Evolutionary conservation across 768 basidiomycete species (phyloP), one percentile per base, ranked within the genome.

Genomic region (Calocybe indica): DNA sequence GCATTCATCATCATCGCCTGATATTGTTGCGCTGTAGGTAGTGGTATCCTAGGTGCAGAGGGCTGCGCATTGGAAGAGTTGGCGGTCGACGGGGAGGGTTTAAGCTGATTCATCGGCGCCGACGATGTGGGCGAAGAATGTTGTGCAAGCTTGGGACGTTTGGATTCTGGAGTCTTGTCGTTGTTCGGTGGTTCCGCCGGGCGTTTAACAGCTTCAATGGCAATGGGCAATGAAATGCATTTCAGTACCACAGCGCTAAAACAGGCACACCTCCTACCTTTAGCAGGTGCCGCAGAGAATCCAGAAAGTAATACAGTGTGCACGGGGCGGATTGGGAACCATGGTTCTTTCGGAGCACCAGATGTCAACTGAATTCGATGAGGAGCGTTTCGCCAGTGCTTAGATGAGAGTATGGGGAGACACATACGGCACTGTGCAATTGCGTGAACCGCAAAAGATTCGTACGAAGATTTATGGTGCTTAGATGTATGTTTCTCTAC

Each of bases 401-500:
- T 1, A 39, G n/a, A 4, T 5, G 15, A 39, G 28, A 12, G 39
- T 29, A 13, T 34, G 39, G 15, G 8, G 32, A 44, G 35, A 31
- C 13, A 66, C 74, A 37, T 59, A 81, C 82, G 14, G 68, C 61
- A 15, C 69, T 57, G 48, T 80, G 72, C 13, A 87, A 62, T 32
- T 83, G 75, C 31, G 72, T 49, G 43, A 82, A 76, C 15, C 68
- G 70, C 4, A 72, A 67, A 40, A 81, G 62, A 28, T 70, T 70
- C 5, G 62, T 57, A 15, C 62, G 62, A 1, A 80, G 59, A 39
- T 66, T 66, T 8, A 88, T 75, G 8, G 73, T 64, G 52, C 70
- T 83, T 43, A 78, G 67, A 48, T 75, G 63, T 41, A 87, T 83
- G 42, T 78, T 76, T 53, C 84, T 70, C 85, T 88, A 47, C 5